A percentile compares a stretch with the other conserved stretches of the same genome.
These are phyloP conservation scores for Fusarium domesticum DNA, from an alignment of 2,329 filamentous ascomycete species.

Conservation along the genomic window DNA sequence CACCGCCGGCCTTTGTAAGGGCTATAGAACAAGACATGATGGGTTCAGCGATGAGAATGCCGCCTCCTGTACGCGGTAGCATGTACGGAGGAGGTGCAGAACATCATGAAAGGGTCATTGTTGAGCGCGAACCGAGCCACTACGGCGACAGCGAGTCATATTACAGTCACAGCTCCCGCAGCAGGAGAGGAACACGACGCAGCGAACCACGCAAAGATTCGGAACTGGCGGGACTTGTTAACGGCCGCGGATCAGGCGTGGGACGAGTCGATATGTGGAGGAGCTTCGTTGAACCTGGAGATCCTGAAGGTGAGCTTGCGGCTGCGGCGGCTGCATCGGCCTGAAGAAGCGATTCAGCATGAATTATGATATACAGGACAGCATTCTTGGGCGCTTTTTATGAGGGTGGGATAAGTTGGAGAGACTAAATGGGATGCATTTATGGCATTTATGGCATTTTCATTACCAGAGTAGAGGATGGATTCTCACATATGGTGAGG, in stretches of 20 bases:
- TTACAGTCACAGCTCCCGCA: slow-evolving; percentile 29
- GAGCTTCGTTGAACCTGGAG: slow-evolving; percentile 45
- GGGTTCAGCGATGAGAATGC: slow-evolving; percentile 36
- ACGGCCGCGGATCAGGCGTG: slow-evolving; percentile 44
- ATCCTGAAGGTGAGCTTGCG: slow-evolving; percentile 35
- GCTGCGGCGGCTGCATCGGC: slow-evolving; percentile 8
- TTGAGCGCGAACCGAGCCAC: slow-evolving; percentile 26
- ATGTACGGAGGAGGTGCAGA: slow-evolving; percentile 16
- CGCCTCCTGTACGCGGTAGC: slow-evolving; percentile 24
- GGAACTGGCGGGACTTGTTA: slow-evolving; percentile 48
- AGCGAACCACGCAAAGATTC: slow-evolving; percentile 39
- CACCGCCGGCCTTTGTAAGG: slow-evolving; percentile 8
- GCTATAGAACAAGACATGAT: slow-evolving; percentile 24
- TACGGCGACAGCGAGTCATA: slow-evolving; percentile 35
- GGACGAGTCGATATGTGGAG: slow-evolving; percentile 49
- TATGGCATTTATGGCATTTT: too few relatives aligned
- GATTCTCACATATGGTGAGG: too few relatives aligned
- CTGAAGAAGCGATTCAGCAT: not conserved
- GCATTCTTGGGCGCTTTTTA: not conserved
- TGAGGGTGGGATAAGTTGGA: slow-evolving; percentile 6
- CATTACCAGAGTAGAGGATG: too few relatives aligned
- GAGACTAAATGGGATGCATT: slow-evolving; percentile 1
- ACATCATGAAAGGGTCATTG: slow-evolving; percentile 29
- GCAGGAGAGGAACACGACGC: slow-evolving; percentile 27
- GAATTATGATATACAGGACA: slow-evolving; percentile 7